These are phyloP conservation scores for Neurospora sp. DNA, from an alignment of 2,329 filamentous ascomycete genomes.

Conservation along the genomic window DNA sequence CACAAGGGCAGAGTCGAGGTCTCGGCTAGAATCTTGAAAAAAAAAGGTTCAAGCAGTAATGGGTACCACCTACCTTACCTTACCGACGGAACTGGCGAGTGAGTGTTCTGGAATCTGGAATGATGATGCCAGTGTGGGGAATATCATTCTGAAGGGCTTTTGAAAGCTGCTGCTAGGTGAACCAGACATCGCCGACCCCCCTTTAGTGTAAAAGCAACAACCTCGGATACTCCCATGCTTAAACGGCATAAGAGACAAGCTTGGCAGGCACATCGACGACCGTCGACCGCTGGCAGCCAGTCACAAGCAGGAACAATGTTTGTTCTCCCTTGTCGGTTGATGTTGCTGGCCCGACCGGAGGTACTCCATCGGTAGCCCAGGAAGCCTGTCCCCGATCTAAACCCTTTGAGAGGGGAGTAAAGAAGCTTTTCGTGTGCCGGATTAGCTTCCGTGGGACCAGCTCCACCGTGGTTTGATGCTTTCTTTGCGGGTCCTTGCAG, in stretches of 20 bases:
- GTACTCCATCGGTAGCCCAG: background rate
- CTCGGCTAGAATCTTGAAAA: background rate
- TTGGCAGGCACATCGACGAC: background rate
- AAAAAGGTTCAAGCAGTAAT: background rate
- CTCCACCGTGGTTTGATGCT: background rate
- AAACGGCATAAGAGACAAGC: background rate
- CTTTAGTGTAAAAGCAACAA: background rate
- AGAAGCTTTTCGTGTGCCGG: background rate
- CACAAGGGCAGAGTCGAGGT: background rate
- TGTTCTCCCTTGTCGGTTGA: background rate
- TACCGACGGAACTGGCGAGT: background rate
- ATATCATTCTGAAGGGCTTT: background rate
- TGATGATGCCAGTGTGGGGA: background rate
- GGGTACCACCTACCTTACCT: background rate
- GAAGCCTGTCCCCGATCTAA: background rate
- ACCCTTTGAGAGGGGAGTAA: background rate
- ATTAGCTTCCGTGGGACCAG: background rate
- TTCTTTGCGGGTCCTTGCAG: background rate
- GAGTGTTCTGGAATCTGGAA: background rate
- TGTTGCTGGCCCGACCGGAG: background rate
- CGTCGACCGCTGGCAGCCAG: background rate
- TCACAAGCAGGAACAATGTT: background rate
- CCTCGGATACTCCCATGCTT: background rate
- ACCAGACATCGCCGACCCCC: background rate
- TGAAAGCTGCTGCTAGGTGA: background rate